Evolutionary conservation across 495 filamentous ascomycete species (phyloP).

Genomic region (Hypoxylon rickii): DNA sequence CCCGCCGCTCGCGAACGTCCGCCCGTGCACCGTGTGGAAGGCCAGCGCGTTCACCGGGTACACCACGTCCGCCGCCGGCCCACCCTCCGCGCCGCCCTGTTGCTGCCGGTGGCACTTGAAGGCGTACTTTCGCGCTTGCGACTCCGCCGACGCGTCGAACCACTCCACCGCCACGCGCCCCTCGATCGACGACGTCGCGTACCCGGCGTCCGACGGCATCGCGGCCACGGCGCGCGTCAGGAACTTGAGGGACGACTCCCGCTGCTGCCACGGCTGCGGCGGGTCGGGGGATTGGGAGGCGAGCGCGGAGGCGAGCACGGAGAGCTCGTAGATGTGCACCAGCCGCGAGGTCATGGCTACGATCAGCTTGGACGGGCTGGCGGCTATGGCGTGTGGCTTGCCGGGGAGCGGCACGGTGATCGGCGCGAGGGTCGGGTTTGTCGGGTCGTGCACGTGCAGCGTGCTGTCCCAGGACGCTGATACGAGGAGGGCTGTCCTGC

Average conservation of each 20-base stretch:
- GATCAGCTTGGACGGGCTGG: constrained; percentile 80
- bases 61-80: constrained; percentile 68
- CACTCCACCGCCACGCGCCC: constrained; percentile 95
- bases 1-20: constrained; percentile 87
- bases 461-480: constrained; percentile 93
- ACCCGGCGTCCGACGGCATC: constrained; percentile 94
- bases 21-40: constrained; percentile 85
- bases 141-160: constrained; percentile 86
- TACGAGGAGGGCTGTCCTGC: constrained; percentile 63
- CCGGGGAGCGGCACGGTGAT: constrained; percentile 70
- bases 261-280: constrained; percentile 81
- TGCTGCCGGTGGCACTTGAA: constrained; percentile 95
- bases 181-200: constrained; percentile 87
- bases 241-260: constrained; percentile 92
- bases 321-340: constrained; percentile 90
- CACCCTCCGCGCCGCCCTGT: constrained; percentile 35
- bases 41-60: constrained; percentile 94
- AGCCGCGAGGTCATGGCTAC: constrained; percentile 94
- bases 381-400: constrained; percentile 86
- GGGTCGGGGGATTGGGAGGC: constrained; percentile 50
- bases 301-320: constrained; percentile 61
- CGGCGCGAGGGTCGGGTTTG: constrained; percentile 46
- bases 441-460: constrained; percentile 76
- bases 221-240: constrained; percentile 92
- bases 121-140: constrained; percentile 91